These are phyloP conservation scores for Ophiocordyceps camponoti-saundersi DNA, from an alignment of 2,329 filamentous ascomycete species.

Conservation along the genomic window DNA sequence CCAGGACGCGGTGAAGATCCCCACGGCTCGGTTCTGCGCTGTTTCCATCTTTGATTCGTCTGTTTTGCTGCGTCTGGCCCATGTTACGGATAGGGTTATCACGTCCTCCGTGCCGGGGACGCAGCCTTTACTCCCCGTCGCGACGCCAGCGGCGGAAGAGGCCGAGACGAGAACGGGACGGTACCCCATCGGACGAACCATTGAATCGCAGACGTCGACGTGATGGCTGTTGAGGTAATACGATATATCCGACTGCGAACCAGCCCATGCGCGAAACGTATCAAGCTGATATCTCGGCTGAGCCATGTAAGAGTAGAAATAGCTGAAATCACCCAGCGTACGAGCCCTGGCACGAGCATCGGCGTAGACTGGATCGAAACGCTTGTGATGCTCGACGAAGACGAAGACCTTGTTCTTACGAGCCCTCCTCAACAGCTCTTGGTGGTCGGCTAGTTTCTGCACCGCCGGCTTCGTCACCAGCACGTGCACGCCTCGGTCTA, in stretches of 20 bases:
- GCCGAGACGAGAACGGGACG: constrained; percentile 65
- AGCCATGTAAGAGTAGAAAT: constrained; percentile 95
- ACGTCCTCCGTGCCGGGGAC: constrained; percentile 75
- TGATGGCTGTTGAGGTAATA: constrained; percentile 96
- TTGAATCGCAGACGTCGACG: constrained; percentile 80
- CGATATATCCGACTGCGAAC: constrained; percentile 79
- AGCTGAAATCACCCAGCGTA: constrained; percentile 84
- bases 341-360: constrained; percentile 67
- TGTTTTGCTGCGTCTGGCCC: constrained; percentile 43
- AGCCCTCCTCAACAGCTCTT: constrained; percentile 55
- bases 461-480: constrained; percentile 90
- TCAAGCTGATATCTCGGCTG: constrained; percentile 83
- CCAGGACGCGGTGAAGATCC: constrained; percentile 88
- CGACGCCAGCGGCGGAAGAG: constrained; percentile 61
- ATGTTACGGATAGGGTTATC: constrained; percentile 78
- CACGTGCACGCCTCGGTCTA: constrained; percentile 75
- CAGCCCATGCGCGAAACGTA: constrained; percentile 91
- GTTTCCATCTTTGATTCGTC: too few species aligned
- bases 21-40: constrained; percentile 56
- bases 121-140: constrained; percentile 56
- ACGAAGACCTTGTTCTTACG: constrained; percentile 68
- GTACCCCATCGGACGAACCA: constrained; percentile 61
- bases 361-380: constrained; percentile 82
- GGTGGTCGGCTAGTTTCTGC: constrained; percentile 67
- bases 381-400: constrained; percentile 93